These are phyloP conservation scores for Pichia thaimueangensis DNA, from an alignment of 805 yeast species.

Conservation along the genomic window DNA sequence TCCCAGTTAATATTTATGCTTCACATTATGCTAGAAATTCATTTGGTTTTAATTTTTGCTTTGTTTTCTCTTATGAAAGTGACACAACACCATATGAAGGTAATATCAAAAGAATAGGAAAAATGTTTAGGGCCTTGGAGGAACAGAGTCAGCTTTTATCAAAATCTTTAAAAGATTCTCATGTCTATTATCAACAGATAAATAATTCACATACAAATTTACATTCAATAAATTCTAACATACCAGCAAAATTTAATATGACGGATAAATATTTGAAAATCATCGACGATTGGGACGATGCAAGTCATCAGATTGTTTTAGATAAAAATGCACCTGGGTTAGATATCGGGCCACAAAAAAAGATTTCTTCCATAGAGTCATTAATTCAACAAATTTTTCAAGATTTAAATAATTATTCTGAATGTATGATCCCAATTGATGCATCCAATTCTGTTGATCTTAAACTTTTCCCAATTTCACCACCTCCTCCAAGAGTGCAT, in stretches of 20 bases:
- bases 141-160: conserved; percentile 81
- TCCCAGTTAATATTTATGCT: conserved; percentile 78
- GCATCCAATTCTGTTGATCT: conserved; percentile 86
- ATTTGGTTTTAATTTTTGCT: conserved; percentile 87
- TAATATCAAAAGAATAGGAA: conserved; percentile 75
- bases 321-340: conserved; percentile 18
- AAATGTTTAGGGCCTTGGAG: conserved; percentile 83
- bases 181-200: conserved; percentile 36
- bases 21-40: conserved; percentile 81
- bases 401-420: conserved; percentile 91
- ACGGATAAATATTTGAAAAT: conserved; percentile 26
- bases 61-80: conserved; percentile 77
- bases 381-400: conserved; percentile 86
- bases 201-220: neutral
- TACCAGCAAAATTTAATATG: conserved; percentile 4
- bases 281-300: conserved; percentile 26
- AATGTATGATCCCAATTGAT: conserved; percentile 91
- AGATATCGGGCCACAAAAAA: conserved; percentile 20
- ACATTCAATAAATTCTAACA: conserved; percentile 9
- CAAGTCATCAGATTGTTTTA: conserved; percentile 21
- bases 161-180: conserved; percentile 38
- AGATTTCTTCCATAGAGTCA: conserved; percentile 54
- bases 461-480: conserved; percentile 83
- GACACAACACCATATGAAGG: conserved; percentile 84
- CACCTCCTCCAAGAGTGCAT: conserved; percentile 69